Conservation (phyloP, 805 yeast species). For the Osmozyma mogii region DNA sequence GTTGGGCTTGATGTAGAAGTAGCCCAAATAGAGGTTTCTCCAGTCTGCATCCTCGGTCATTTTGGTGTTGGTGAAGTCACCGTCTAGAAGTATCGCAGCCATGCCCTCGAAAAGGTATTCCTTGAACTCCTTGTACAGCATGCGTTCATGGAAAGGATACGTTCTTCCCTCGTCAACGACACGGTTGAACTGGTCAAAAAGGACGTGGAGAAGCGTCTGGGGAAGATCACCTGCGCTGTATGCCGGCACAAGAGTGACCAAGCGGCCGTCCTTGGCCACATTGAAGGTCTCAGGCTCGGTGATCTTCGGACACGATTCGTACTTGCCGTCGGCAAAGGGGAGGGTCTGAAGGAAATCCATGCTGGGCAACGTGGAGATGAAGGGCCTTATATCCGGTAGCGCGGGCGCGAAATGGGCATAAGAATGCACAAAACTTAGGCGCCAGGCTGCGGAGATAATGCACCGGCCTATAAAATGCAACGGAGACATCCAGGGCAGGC, state of each 20-base stretch:
- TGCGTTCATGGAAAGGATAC: constrained; percentile 49
- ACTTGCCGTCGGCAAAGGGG: constrained; percentile 29
- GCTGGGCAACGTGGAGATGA: too few relatives aligned
- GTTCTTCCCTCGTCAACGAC: constrained; percentile 71
- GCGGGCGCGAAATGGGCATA: too few relatives aligned
- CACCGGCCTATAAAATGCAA: too few relatives aligned
- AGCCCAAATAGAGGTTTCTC: constrained; percentile 52
- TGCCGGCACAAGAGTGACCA: constrained; percentile 58
- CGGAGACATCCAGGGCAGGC: too few relatives aligned
- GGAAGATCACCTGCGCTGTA: constrained; percentile 45
- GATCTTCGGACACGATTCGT: constrained; percentile 18
- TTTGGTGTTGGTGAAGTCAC: constrained; percentile 14
- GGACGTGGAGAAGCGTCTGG: constrained; percentile 32
- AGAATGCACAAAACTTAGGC: too few relatives aligned
- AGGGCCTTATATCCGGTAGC: too few relatives aligned
- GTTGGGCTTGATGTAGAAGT: constrained; percentile 79
- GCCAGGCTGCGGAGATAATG: too few relatives aligned
- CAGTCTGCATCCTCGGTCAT: constrained; percentile 36
- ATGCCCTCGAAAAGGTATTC: constrained; percentile 63
- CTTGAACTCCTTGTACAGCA: constrained; percentile 43
- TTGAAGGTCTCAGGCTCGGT: constrained; percentile 31
- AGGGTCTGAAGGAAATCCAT: constrained; percentile 8
- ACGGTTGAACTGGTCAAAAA: constrained; percentile 48
- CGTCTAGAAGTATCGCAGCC: constrained; percentile 51
- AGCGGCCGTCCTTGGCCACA: constrained; percentile 31